Evolutionary conservation across 768 basidiomycete species (phyloP).

Genomic region (Paxillus rubicundulus): DNA sequence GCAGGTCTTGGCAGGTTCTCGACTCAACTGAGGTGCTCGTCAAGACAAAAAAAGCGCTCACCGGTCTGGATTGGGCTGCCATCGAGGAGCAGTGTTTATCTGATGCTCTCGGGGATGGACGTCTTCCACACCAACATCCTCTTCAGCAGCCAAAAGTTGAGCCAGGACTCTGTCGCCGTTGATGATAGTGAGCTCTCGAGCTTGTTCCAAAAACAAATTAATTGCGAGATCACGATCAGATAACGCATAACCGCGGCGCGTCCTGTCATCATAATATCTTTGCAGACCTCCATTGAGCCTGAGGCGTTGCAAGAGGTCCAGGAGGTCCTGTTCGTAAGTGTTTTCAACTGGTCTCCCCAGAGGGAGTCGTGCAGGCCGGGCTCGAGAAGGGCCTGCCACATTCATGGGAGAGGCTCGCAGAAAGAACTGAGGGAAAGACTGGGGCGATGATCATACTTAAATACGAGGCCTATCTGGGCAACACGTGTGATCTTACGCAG

Average conservation of each 20-base stretch:
- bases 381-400: slow-evolving; percentile 26
- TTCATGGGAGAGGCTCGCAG: slow-evolving; percentile 19
- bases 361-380: neutral
- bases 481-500: no score
- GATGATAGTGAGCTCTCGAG: slow-evolving; percentile 11
- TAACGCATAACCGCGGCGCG: slow-evolving; percentile 5
- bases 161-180: slow-evolving; percentile 25
- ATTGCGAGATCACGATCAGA: slow-evolving; percentile 26
- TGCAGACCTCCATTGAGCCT: slow-evolving; percentile 14
- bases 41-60: neutral
- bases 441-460: no score
- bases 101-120: neutral
- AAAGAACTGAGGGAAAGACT: slow-evolving; percentile 1
- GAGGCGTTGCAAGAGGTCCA: slow-evolving; percentile 20
- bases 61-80: neutral
- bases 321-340: slow-evolving; percentile 26
- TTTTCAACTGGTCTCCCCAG: slow-evolving; percentile 16
- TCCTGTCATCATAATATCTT: slow-evolving; percentile 4
- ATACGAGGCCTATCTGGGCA: no score
- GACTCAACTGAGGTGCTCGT: slow-evolving; percentile 1
- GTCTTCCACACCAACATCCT: no score
- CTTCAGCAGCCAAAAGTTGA: slow-evolving; percentile 12
- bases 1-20: neutral
- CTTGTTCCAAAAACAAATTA: slow-evolving; percentile 25
- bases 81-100: neutral